Evolutionary conservation across 306 rosid genomes (phyloP), one percentile per base, ranked within the genome.

Genomic region (Prunus mira): DNA sequence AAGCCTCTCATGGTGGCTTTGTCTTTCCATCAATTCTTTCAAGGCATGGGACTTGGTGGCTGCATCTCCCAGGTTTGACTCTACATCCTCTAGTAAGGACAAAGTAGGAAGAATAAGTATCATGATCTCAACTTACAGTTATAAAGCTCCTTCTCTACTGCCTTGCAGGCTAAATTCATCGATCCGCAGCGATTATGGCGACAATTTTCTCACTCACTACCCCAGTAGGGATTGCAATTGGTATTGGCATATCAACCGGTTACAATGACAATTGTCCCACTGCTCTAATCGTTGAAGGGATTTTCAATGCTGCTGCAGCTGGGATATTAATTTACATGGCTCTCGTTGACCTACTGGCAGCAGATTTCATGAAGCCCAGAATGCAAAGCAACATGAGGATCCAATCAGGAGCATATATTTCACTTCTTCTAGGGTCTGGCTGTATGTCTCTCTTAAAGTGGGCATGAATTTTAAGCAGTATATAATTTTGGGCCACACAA

Each of bases 21-120:
- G 57, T 90, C 98, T 71, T 89, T 93, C 76, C 98, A 93, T 82
- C 98, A 93, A 73, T 90, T 93, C 70, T 93, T 93, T 81, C 96
- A 93, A 20, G 98, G 98, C 9, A 85, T 89, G 91, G 96, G 97
- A 2, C 97, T 93, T 61, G 98, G 98, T 65, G 96, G 96, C 19
- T 90, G 98, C 84, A 93, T 93, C 55, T 89, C 90, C 81, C 93
- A 88, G 91, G 97, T 90, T 38, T 38, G 43, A 38, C 43, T 38
- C 43, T 0, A 1, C 43, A 38, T 0, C 43, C 43, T 38, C 43
- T 38, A 38, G 43, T 1, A 38, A 7, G 9, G 9, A 38, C 43
- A 6, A 38, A 38, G 43, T 7, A 38, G 43, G 43, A 38, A 38
- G 43, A 38, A 6, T 38, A 38, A 38, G 43, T 38, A 38, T 38